Evolutionary conservation across 805 yeast species (phyloP), one percentile per base, ranked within the genome.

Genomic region (Tetrapisispora nanseiensis): DNA sequence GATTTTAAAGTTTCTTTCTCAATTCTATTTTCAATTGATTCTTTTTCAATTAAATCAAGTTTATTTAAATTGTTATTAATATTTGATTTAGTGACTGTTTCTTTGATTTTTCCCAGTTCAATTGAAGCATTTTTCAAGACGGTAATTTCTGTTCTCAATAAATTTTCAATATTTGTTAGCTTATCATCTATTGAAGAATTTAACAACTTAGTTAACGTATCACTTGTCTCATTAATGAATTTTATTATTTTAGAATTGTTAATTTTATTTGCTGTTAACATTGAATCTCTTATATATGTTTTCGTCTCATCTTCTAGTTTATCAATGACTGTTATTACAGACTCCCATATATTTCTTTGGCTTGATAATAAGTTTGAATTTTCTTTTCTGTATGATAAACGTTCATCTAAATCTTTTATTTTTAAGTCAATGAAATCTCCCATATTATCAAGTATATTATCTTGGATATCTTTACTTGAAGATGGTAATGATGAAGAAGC

Each of bases 371-470:
- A 27, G 6, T 49, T 45, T 9, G 55, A 42, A 23, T 51, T 51
- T 18, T 48, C 49, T 39, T 61, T 61, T 44, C 46, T 53, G 16
- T 46, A 44, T 3, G 50, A 49, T 24, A 59, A 37, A 33, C 54
- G 51, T 18, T 54, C 55, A 18, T 51, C 46, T 33, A 59, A 29
- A 8, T 51, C 43, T 11, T 47, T 41, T 12, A 52, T 46, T 32
- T 56, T 57, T 24, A 50, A 39, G 18, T 55, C 55, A 18, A 58
- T 49, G 35, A 55, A 59, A 23, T 57, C 59, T 18, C 30, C 39
- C 4, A 51, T 49, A 33, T 55, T 53, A 26, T 39, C 36, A 2
- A 53, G 44, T 16, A 51, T 49, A 15, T 56, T 54, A 11, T 48
- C 35, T 24, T 48, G 48, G 13, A 40, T 33, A 10, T 33, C 37